Percentiles rank a stretch among this genome's conserved stretches.
Evolutionary conservation across 1,139 yeast species (phyloP).

Genomic region (Saccharomyces hybrid): DNA sequence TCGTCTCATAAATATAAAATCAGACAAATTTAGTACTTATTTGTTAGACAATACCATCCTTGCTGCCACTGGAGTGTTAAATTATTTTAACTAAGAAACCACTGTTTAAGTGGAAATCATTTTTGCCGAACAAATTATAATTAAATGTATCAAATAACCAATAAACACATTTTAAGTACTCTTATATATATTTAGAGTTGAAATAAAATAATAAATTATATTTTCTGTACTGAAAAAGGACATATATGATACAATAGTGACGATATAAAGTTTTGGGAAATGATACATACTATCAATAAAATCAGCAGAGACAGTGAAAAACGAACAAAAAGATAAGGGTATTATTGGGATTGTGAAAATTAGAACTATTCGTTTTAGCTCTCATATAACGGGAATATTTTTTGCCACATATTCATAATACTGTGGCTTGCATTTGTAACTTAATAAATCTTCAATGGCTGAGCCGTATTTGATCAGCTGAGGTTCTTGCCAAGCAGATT

Average conservation of each 20-base stretch:
- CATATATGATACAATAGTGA: neutral
- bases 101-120: too few species aligned
- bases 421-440: conserved; percentile 17
- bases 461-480: conserved; percentile 24
- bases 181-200: neutral
- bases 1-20: too few species aligned
- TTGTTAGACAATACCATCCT: too few species aligned
- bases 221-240: neutral
- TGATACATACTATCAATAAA: neutral
- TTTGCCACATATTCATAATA: conserved; percentile 22
- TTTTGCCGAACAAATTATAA: too few species aligned
- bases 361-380: too few species aligned
- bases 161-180: neutral
- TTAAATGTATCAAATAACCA: neutral
- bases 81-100: too few species aligned
- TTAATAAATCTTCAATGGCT: conserved; percentile 24
- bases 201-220: neutral
- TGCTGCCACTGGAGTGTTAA: too few species aligned
- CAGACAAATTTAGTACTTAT: too few species aligned
- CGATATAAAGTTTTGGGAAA: neutral
- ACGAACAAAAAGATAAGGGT: neutral
- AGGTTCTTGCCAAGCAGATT: conserved; percentile 26
- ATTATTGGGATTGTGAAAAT: too few species aligned
- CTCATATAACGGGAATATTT: conserved; percentile 18
- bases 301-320: neutral